phyloP scores from a whole-genome alignment of 345 rosid genomes.

The Jatropha curcas region DNA sequence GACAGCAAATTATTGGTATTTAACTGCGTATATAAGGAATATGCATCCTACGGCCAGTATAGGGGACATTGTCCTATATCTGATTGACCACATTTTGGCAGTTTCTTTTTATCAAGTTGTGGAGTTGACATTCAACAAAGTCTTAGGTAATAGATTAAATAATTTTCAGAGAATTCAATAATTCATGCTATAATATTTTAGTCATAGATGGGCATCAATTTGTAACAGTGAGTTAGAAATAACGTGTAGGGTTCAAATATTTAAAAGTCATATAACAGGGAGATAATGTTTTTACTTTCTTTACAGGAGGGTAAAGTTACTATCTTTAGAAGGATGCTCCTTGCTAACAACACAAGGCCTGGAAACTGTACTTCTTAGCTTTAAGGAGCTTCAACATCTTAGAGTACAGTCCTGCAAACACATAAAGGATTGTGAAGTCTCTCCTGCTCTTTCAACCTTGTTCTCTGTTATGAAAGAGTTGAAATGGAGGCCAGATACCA shows the following conservation, averaged over 20 bases:
- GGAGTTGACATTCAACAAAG: neutral
- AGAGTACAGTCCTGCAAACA: conserved; percentile 31
- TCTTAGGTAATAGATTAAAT: neutral
- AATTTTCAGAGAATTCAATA: too few relatives aligned
- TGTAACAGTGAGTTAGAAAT: neutral
- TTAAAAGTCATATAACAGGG: neutral
- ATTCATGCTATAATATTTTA: neutral
- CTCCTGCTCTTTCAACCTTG: conserved; percentile 29
- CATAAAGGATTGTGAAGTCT: conserved; percentile 27
- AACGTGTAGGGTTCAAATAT: neutral
- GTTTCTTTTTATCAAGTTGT: neutral
- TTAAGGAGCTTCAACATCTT: conserved; percentile 30
- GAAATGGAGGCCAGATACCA: conserved; percentile 37
- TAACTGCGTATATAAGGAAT: too few relatives aligned
- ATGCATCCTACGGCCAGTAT: neutral
- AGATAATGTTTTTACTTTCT: neutral
- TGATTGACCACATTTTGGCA: neutral
- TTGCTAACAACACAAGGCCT: conserved; percentile 35
- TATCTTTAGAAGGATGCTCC: conserved; percentile 33
- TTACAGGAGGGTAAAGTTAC: conserved; percentile 27
- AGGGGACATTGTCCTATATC: neutral
- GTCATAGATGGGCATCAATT: neutral
- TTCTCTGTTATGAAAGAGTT: conserved; percentile 33
- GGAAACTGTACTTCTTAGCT: conserved; percentile 27
- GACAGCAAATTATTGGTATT: neutral